Evolutionary conservation across 208 protist genomes (phyloP), one percentile per base, ranked within the genome.

Genomic region (Acanthamoeba royreba): DNA sequence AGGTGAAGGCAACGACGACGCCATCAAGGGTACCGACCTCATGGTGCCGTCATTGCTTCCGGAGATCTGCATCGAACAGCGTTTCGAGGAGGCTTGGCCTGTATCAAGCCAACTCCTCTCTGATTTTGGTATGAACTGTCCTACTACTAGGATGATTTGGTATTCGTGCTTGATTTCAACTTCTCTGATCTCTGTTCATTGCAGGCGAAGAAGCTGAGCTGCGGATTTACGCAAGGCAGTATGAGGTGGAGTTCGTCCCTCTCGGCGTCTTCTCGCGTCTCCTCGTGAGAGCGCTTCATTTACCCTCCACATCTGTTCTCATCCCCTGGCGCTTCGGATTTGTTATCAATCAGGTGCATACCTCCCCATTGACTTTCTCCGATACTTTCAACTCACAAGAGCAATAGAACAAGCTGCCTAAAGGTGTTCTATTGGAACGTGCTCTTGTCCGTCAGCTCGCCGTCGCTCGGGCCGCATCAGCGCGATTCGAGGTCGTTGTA

Each of bases 201-300:
- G 49, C 49, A 72, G 61, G 61, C 1, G 28, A 5, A 4, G 61
- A 72, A 8, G 61, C 40, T n/a, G 61, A 72, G 61, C 33, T 72
- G 31, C 19, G 61, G 7, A 35, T 72, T 15, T 87, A 46, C 49
- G 77, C 46, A 38, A 38, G 77, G 9, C 42, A 61, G 46, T 87
- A 87, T 38, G 77, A 87, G 77, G 49, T 87, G 8, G 46, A 87
- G 42, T 87, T 87, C 33, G 28, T 87, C 43, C 77, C 77, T n/a
- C 46, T 49, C 13, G 79, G 79, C 38, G 46, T 87, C 42, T 87
- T 87, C 79, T 87, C 79, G 28, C 43, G 79, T 9, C 79, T 87
- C 38, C 47, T 87, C 43, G 79, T 87, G 42, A 38, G 79, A 38
- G 79, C 79, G 9, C 43, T 87, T 11, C 79, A 87, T 38, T n/a